These are phyloP conservation scores for Phytophthora brassicae DNA, from an alignment of 352 stramenopile genomes.

Conservation along the genomic window DNA sequence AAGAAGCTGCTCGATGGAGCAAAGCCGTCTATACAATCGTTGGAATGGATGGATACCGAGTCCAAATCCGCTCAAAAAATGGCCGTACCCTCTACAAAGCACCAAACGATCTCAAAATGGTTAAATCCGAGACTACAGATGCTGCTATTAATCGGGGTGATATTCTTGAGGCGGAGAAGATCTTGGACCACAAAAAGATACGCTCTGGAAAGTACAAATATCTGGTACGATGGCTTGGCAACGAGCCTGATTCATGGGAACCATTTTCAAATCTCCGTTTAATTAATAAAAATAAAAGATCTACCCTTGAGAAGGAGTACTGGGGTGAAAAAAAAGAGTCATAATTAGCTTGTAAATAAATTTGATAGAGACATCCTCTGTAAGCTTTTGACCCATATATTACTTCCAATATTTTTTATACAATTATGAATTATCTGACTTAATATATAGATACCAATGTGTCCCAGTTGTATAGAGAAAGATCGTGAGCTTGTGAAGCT, in stretches of 20 bases:
- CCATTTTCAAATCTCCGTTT: slow-evolving; percentile 23
- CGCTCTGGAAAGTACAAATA: slow-evolving; percentile 24
- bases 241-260: slow-evolving; percentile 22
- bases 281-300: slow-evolving; percentile 15
- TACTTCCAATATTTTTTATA: neutral
- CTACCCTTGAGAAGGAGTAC: neutral
- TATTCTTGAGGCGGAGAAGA: slow-evolving; percentile 21
- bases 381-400: neutral
- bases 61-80: slow-evolving; percentile 32
- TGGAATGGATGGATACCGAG: slow-evolving; percentile 23
- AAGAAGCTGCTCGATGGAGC: too few relatives aligned
- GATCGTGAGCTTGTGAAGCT: slow-evolving; percentile 10
- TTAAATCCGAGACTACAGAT: slow-evolving; percentile 16
- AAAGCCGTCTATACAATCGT: slow-evolving; percentile 16
- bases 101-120: slow-evolving; percentile 22
- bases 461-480: slow-evolving; percentile 2
- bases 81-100: slow-evolving; percentile 24
- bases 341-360: slow-evolving; percentile 7
- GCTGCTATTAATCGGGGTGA: slow-evolving; percentile 1
- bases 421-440: too few relatives aligned
- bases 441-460: slow-evolving; percentile 2
- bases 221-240: slow-evolving; percentile 24
- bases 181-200: slow-evolving; percentile 14
- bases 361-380: slow-evolving; percentile 7
- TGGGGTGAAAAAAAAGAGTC: slow-evolving; percentile 1